Conservation (phyloP, 1,139 yeast species). For the Taphrina betulina region DNA sequence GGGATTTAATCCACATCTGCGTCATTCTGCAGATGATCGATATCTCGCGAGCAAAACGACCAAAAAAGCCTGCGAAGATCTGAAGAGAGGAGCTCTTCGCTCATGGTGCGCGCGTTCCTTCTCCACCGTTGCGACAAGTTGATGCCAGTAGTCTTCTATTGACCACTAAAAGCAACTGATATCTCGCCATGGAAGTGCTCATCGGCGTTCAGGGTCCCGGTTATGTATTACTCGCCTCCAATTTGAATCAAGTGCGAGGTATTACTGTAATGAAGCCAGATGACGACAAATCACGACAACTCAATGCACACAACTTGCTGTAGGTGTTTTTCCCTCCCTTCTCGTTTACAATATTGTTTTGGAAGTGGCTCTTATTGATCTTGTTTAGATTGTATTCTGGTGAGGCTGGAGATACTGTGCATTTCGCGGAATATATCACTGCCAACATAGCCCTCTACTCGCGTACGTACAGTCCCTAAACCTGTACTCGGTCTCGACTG, state of each 20-base stretch:
- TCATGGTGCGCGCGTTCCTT: too few relatives aligned
- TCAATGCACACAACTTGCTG: constrained; percentile 75
- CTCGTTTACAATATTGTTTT: too few relatives aligned
- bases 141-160: too few relatives aligned
- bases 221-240: constrained; percentile 58
- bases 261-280: constrained; percentile 79
- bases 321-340: neutral
- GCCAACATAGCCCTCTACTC: constrained; percentile 74
- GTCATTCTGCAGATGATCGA: too few relatives aligned
- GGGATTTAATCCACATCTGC: too few relatives aligned
- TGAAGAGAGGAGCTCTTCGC: too few relatives aligned
- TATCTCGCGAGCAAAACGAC: too few relatives aligned
- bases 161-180: too few relatives aligned
- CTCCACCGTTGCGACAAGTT: too few relatives aligned
- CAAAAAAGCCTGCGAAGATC: too few relatives aligned
- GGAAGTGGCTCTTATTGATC: too few relatives aligned
- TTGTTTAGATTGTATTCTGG: constrained; percentile 76
- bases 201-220: constrained; percentile 33
- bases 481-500: too few relatives aligned
- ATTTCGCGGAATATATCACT: constrained; percentile 46
- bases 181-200: constrained; percentile 32
- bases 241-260: constrained; percentile 92
- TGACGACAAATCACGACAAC: constrained; percentile 81
- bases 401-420: constrained; percentile 84
- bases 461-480: neutral